A percentile compares a stretch with the other conserved stretches of the same genome.
Evolutionary conservation across 2,329 filamentous ascomycete species (phyloP).

Genomic region (Epichloe sylvatica): DNA sequence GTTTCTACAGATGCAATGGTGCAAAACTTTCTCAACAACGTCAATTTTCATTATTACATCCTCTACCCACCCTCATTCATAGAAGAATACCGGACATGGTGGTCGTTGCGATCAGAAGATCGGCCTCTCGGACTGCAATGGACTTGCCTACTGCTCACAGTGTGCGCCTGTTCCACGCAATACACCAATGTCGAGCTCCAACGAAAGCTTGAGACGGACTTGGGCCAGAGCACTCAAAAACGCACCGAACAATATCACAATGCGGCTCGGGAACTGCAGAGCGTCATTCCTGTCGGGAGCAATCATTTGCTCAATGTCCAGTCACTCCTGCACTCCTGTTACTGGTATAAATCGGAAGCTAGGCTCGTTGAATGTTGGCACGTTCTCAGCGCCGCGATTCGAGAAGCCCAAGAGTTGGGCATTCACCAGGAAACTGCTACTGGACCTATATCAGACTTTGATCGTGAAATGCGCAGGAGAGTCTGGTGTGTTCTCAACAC

Average conservation of each 20-base stretch:
- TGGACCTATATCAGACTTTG: constrained; percentile 18
- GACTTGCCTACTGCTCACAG: constrained; percentile 24
- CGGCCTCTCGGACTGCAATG: constrained; percentile 22
- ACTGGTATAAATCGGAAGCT: constrained; percentile 24
- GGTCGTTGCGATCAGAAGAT: constrained; percentile 15
- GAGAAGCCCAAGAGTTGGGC: constrained; percentile 24
- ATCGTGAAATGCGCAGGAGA: constrained; percentile 22
- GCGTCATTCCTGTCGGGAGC: constrained; percentile 19
- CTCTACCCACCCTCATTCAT: constrained; percentile 22
- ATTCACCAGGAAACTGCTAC: constrained; percentile 19
- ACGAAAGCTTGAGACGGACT: constrained; percentile 18
- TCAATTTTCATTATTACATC: constrained; percentile 27
- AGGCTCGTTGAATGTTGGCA: constrained; percentile 25
- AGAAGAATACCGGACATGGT: constrained; percentile 24
- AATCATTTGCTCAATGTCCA: constrained; percentile 22
- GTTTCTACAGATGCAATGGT: constrained; percentile 19
- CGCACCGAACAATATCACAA: constrained; percentile 21
- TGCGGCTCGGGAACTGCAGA: constrained; percentile 19
- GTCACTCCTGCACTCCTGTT: constrained; percentile 23
- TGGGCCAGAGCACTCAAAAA: constrained; percentile 15
- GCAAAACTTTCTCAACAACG: constrained; percentile 23
- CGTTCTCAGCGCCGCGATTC: constrained; percentile 20
- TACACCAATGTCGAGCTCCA: constrained; percentile 19
- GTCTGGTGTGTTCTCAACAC: constrained; percentile 24
- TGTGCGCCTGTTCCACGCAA: constrained; percentile 24